These are phyloP conservation scores for Colletotrichum musae DNA, from an alignment of 2,329 filamentous ascomycete species.

Conservation along the genomic window DNA sequence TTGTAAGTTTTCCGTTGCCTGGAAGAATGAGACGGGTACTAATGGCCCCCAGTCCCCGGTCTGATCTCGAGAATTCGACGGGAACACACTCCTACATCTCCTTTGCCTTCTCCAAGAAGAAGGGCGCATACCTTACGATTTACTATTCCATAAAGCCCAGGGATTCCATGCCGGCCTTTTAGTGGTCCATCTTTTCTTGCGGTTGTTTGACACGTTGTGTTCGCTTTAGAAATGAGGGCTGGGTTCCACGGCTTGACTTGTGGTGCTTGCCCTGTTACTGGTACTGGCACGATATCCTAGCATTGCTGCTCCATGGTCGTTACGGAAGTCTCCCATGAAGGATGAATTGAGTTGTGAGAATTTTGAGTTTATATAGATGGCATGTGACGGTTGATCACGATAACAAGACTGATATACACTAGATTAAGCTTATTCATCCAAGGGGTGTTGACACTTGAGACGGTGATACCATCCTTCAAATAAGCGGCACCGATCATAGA, in stretches of 20 bases:
- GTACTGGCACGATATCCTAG: neutral
- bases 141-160: constrained; percentile 42
- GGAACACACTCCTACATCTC: constrained; percentile 43
- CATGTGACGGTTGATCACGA: neutral
- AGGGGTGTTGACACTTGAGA: too few relatives aligned
- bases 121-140: constrained; percentile 43
- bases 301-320: neutral
- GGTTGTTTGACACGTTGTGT: too few relatives aligned
- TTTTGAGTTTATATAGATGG: neutral
- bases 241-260: neutral
- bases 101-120: constrained; percentile 42
- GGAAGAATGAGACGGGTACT: neutral
- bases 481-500: too few relatives aligned
- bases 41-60: constrained; percentile 32
- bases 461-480: too few relatives aligned
- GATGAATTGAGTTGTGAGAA: neutral
- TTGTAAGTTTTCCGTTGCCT: constrained; percentile 32
- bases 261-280: neutral
- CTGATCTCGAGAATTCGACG: constrained; percentile 15
- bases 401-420: neutral
- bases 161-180: constrained; percentile 33
- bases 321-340: too few relatives aligned
- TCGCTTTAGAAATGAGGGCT: too few relatives aligned
- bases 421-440: neutral
- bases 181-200: neutral